Base-by-base conservation (phyloP, 768 basidiomycete species). In the Omphalotus guepiniiformis region DNA sequence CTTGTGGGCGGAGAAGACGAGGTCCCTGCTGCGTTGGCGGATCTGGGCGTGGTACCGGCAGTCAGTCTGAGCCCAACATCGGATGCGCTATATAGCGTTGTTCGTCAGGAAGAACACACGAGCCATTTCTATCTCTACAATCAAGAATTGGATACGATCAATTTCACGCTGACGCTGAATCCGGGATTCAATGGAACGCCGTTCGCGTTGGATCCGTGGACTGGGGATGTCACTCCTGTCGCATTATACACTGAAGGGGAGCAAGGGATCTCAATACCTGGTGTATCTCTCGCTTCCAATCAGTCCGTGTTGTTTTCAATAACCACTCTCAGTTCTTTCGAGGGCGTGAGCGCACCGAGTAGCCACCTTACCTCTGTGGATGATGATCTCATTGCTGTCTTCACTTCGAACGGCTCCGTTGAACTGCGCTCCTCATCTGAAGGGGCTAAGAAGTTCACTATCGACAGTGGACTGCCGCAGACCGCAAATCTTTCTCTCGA, bases 171-270 rank as follows among this genome's bases (percentile, higher is more conserved):
- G 13, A 25, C 43, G 2, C 47, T 54, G 11, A 44, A 48, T 35
- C 43, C 50, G 23, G 53, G 51, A 9, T 42, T 51, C 13, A 12
- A 21, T 6, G 53, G 53, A 16, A 48, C 50, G 36, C 53, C 53
- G 22, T 54, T 54, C 35, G 46, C 43, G 38, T 51, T 54, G 19
- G 47, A 54, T 45, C 44, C 53, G 15, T 54, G 50, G 42, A 54
- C 39, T 3, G 53, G 35, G 18, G 27, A 45, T 5, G 50, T 51
- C 15, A 45, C 22, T 6, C 50, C 53, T 1, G 50, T 54, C 1
- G 50, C 39, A 15, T 40, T 51, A 27, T 51, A 51, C 43, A 48
- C 53, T 6, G 46, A 49, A n/a, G 30, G 16, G 7, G 37, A 26
- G 28, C 44, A 46, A 11, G 50, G 47, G 22, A 51, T 54, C 21